Evolutionary conservation across 805 yeast genomes (phyloP).

Genomic region (Metschnikowia reukaufii): DNA sequence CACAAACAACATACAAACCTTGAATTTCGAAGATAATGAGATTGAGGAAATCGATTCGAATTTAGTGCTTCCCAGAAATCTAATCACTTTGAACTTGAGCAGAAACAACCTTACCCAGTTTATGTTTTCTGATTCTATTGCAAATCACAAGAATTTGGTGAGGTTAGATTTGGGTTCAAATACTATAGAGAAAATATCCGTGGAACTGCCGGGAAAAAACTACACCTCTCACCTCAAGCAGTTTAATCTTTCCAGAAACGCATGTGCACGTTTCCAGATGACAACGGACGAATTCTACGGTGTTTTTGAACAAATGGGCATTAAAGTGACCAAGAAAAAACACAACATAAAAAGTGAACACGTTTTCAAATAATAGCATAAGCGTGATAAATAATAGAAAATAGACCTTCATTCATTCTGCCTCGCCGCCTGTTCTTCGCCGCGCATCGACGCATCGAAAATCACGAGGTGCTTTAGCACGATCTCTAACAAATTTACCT

Average conservation of each 20-base stretch:
- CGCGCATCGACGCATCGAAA: conserved; percentile 6
- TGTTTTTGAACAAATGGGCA: conserved; percentile 24
- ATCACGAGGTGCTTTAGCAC: background rate
- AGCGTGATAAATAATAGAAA: background rate
- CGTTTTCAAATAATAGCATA: conserved; percentile 14
- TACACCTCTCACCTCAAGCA: conserved; percentile 14
- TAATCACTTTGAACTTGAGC: conserved; percentile 18
- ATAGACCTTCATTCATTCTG: background rate
- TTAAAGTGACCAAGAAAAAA: conserved; percentile 21
- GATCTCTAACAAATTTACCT: background rate
- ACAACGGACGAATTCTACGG: conserved; percentile 25
- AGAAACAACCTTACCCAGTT: conserved; percentile 21
- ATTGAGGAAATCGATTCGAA: conserved; percentile 15
- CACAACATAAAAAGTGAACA: conserved; percentile 31
- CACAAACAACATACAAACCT: conserved; percentile 5
- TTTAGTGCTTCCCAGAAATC: conserved; percentile 16
- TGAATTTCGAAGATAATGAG: conserved; percentile 20
- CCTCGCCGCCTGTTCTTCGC: background rate
- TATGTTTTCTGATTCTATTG: conserved; percentile 12
- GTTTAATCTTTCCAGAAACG: conserved; percentile 24
- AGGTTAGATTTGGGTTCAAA: conserved; percentile 17
- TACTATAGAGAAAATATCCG: conserved; percentile 9
- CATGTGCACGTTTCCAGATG: conserved; percentile 13
- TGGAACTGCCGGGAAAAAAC: conserved; percentile 3
- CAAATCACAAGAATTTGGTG: conserved; percentile 13